Percentiles rank a stretch among this genome's conserved stretches.
These are phyloP conservation scores for Hsuehochloa calcarea DNA, from an alignment of 176 grass and related monocot species.

Conservation along the genomic window DNA sequence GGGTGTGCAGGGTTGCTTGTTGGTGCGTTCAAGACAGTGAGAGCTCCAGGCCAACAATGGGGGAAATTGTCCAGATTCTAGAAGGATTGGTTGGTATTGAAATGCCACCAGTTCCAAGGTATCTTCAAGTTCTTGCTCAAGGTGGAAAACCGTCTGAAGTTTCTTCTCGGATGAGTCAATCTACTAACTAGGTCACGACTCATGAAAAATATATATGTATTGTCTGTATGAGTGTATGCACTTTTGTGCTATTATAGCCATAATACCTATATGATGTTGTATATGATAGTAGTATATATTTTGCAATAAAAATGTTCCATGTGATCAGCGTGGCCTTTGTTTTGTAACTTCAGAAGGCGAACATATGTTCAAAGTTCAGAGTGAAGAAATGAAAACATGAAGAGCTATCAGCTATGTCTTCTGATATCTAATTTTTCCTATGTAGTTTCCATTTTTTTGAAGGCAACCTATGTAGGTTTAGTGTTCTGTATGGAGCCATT, in stretches of 20 bases:
- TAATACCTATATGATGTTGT: too few species aligned
- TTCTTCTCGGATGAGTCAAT: not conserved
- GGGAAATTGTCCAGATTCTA: conserved; percentile 34
- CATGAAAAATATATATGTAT: not conserved
- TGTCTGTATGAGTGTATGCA: not conserved
- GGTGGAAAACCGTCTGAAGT: not conserved
- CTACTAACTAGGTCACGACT: not conserved
- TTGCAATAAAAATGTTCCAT: not conserved
- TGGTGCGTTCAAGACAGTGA: conserved; percentile 43
- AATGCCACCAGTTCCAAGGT: conserved; percentile 30
- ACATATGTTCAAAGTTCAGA: not conserved
- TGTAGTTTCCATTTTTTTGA: too few species aligned
- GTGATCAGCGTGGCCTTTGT: not conserved
- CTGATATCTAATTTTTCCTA: not conserved
- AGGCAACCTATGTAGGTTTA: too few species aligned
- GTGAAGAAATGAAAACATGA: not conserved
- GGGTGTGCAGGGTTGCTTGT: conserved; percentile 31
- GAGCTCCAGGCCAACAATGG: conserved; percentile 38
- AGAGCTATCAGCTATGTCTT: not conserved
- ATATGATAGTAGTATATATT: not conserved
- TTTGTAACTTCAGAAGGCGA: not conserved
- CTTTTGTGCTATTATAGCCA: not conserved
- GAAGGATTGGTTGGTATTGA: conserved; percentile 32
- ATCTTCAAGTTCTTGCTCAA: conserved; percentile 29
- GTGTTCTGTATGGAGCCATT: too few species aligned